phyloP scores from a whole-genome alignment of 441 rosid genomes.

The Gossypium armourianum region DNA sequence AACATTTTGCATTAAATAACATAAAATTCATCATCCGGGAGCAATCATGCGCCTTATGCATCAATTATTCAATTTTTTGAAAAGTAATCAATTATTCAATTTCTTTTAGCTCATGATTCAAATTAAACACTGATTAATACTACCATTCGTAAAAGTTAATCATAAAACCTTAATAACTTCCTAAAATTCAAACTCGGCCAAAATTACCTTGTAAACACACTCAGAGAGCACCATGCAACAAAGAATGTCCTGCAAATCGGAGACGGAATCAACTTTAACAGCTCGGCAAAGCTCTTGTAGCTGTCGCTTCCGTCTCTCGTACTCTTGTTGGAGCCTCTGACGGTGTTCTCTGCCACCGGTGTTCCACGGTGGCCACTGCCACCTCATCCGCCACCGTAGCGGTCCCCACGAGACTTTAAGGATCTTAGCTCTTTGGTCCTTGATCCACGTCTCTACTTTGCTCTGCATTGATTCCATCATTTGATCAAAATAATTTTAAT shows the following conservation, averaged over 20 bases:
- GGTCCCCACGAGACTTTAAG: slow-evolving; percentile 67
- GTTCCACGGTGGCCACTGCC: slow-evolving; percentile 83
- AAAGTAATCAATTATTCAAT: neutral
- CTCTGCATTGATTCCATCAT: slow-evolving; percentile 63
- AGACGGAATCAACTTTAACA: slow-evolving; percentile 63
- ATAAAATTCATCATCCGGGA: neutral
- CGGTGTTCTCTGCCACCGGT: slow-evolving; percentile 37
- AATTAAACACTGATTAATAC: neutral
- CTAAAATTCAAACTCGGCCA: neutral
- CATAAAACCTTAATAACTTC: neutral
- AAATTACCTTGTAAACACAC: slow-evolving; percentile 63
- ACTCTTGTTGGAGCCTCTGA: slow-evolving; percentile 64
- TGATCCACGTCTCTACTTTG: slow-evolving; percentile 80
- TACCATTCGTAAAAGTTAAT: neutral
- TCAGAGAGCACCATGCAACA: slow-evolving; percentile 93
- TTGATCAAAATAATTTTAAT: neutral
- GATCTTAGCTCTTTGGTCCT: slow-evolving; percentile 64
- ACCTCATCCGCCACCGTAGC: slow-evolving; percentile 58
- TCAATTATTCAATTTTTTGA: neutral
- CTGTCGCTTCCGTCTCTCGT: slow-evolving; percentile 56
- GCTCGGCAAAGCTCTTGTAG: slow-evolving; percentile 68
- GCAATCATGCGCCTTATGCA: neutral
- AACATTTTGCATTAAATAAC: neutral
- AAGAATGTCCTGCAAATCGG: slow-evolving; percentile 83
- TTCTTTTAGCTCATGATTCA: neutral